A percentile compares a stretch with the other conserved stretches of the same genome.
Conservation (phyloP, 371 early-diverging fungal species). For the Smittium culicis region DNA sequence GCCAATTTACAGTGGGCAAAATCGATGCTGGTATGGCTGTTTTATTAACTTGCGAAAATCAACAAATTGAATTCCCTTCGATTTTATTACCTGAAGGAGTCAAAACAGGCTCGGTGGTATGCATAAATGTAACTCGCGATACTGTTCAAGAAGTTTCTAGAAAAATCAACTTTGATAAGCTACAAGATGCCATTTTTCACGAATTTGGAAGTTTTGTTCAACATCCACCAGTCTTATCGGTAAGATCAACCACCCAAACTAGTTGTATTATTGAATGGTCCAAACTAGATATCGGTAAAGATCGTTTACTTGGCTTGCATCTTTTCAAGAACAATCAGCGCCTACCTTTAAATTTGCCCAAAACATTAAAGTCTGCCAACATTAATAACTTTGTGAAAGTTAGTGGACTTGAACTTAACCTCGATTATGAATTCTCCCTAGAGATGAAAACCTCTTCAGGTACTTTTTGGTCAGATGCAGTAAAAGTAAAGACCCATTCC, state of each 20-base stretch:
- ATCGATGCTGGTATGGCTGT: conserved; percentile 89
- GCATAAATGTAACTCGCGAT: conserved; percentile 81
- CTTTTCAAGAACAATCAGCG: too few species aligned
- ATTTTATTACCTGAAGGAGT: conserved; percentile 88
- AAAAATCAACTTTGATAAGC: conserved; percentile 61
- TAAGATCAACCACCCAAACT: too few species aligned
- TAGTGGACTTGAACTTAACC: conserved; percentile 73
- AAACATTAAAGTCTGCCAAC: too few species aligned
- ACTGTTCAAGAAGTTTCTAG: conserved; percentile 62
- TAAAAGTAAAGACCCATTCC: conserved; percentile 67
- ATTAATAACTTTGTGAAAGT: conserved; percentile 72
- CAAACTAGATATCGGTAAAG: too few species aligned
- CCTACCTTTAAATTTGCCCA: too few species aligned
- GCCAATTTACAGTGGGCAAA: conserved; percentile 83
- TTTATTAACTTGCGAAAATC: conserved; percentile 85
- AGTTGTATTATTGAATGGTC: too few species aligned
- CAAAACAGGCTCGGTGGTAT: conserved; percentile 83
- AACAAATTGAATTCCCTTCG: conserved; percentile 93
- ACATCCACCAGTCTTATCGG: conserved; percentile 62
- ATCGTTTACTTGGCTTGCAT: too few species aligned
- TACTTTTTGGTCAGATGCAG: conserved; percentile 53
- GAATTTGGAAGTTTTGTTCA: conserved; percentile 66
- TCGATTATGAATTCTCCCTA: conserved; percentile 71
- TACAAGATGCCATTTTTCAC: conserved; percentile 70
- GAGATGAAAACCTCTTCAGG: conserved; percentile 84